These are phyloP conservation scores for Suillus occidentalis DNA, from an alignment of 768 basidiomycete genomes.

Conservation along the genomic window DNA sequence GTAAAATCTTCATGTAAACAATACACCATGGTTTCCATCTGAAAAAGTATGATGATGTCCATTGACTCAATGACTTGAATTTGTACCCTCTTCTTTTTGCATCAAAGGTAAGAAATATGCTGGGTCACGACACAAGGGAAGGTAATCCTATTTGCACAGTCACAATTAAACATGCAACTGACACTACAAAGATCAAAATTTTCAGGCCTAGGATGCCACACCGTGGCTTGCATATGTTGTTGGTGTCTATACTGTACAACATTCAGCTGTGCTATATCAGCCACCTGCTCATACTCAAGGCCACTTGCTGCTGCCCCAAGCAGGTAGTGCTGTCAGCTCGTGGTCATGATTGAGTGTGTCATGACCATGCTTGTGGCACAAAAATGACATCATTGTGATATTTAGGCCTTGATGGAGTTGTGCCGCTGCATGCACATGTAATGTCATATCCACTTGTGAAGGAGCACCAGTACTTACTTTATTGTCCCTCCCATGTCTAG, in stretches of 20 bases:
- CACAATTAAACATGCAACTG: not conserved
- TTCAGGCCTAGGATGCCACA: not conserved
- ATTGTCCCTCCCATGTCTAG: too few species aligned
- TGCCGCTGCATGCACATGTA: not conserved
- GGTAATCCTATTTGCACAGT: not conserved
- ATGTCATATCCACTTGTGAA: not conserved
- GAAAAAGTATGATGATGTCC: not conserved
- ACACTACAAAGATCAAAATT: not conserved
- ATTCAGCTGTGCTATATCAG: not conserved
- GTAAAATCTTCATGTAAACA: not conserved
- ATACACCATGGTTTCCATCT: not conserved
- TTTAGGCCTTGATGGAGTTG: not conserved
- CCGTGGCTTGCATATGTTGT: not conserved
- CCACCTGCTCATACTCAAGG: not conserved
- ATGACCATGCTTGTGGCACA: not conserved
- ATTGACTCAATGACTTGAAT: not conserved
- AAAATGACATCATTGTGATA: not conserved
- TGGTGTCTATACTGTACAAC: not conserved
- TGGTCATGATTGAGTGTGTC: not conserved
- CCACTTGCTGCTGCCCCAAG: not conserved
- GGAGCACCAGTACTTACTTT: too few species aligned
- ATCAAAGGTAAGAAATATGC: not conserved
- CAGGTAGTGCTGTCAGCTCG: not conserved
- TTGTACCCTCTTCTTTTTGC: accelerated
- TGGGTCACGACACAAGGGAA: too few species aligned